phyloP scores from a whole-genome alignment of 139 green algal species.

The Chlorella vulgaris region DNA sequence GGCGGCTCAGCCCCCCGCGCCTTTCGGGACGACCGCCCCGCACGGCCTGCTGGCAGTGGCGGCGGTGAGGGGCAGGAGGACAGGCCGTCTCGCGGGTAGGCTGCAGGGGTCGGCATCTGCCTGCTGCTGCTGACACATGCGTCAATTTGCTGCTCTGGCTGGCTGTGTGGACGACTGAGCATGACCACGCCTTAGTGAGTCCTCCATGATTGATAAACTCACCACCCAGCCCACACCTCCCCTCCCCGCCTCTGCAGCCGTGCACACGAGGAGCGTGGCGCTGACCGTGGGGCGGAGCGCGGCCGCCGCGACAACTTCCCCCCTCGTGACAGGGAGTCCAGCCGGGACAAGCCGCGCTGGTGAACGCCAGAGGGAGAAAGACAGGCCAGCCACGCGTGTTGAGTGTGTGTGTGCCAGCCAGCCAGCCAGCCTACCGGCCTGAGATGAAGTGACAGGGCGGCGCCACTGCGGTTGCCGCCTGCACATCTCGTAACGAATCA shows the following conservation, averaged over 20 bases:
- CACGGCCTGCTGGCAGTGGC: not conserved
- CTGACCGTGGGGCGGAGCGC: not conserved
- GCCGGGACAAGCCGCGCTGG: not conserved
- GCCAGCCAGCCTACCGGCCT: too few relatives aligned
- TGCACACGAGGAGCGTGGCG: not conserved
- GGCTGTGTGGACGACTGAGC: too few relatives aligned
- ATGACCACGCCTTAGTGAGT: too few relatives aligned
- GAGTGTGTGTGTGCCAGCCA: too few relatives aligned
- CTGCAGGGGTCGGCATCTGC: too few relatives aligned
- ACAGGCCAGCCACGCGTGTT: too few relatives aligned
- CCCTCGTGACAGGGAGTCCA: not conserved
- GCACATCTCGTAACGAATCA: too few relatives aligned
- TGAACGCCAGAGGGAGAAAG: not conserved
- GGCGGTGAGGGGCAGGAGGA: not conserved
- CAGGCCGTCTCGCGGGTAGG: not conserved
- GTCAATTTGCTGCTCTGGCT: too few relatives aligned
- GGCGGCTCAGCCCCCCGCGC: not conserved
- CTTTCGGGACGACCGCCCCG: slow-evolving; percentile 6
- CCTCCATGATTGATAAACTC: too few relatives aligned
- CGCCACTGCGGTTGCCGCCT: too few relatives aligned
- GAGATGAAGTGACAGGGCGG: too few relatives aligned
- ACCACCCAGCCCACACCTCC: not conserved
- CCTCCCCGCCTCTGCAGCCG: not conserved
- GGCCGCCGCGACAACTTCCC: not conserved
- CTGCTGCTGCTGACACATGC: too few relatives aligned